These are phyloP conservation scores for Xylaria nigripes DNA, from an alignment of 495 filamentous ascomycete species.

Conservation along the genomic window DNA sequence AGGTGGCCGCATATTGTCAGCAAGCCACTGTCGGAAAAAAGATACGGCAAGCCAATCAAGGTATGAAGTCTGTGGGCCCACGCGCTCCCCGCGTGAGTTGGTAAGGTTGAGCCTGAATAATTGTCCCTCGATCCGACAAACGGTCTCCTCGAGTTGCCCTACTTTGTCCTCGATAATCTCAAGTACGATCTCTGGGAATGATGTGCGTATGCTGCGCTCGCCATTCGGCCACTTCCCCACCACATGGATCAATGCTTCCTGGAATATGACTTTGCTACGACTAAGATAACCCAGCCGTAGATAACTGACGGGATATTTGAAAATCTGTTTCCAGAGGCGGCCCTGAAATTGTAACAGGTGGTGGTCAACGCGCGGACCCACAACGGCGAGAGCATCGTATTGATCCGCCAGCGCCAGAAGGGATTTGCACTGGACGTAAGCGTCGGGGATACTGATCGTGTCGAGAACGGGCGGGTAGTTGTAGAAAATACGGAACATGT, in stretches of 20 bases:
- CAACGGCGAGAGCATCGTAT: constrained; percentile 82
- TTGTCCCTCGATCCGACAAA: constrained; percentile 59
- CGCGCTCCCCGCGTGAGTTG: constrained; percentile 70
- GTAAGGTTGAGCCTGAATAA: constrained; percentile 74
- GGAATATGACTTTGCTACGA: constrained; percentile 76
- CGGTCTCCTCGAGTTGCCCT: constrained; percentile 67
- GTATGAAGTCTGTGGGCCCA: constrained; percentile 68
- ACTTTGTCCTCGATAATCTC: constrained; percentile 89
- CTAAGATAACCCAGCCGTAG: constrained; percentile 82
- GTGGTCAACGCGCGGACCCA: constrained; percentile 85
- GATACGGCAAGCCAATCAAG: constrained; percentile 80
- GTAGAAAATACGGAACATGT: constrained; percentile 88
- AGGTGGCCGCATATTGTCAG: constrained; percentile 72
- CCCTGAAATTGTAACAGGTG: constrained; percentile 85
- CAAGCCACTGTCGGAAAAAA: constrained; percentile 83
- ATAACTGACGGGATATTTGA: constrained; percentile 87
- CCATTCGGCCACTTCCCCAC: constrained; percentile 85
- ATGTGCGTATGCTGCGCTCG: constrained; percentile 63
- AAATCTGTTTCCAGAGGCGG: constrained; percentile 85
- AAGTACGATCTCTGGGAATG: constrained; percentile 61
- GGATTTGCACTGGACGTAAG: constrained; percentile 85
- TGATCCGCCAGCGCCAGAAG: constrained; percentile 78
- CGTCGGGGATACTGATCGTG: constrained; percentile 75
- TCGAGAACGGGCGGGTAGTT: constrained; percentile 77
- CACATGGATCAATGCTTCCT: constrained; percentile 82